phyloP scores from a whole-genome alignment of 2,329 filamentous ascomycete species.

The Pseudohalonectria lignicola region DNA sequence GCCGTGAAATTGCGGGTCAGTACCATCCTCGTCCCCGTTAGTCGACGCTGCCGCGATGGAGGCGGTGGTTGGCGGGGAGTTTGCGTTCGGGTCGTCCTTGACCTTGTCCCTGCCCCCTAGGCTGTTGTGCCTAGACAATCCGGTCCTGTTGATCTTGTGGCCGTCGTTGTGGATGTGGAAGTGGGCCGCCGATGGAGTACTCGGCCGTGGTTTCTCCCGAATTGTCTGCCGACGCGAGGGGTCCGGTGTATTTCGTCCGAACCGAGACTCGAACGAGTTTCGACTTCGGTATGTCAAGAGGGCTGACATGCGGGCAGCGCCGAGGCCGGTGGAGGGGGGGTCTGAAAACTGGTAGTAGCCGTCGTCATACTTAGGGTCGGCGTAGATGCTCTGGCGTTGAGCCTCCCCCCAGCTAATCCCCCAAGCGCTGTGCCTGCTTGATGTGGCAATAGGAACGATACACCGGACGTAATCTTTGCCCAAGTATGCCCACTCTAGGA shows the following conservation, averaged over 20 bases:
- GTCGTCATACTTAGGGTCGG: slow-evolving; percentile 95
- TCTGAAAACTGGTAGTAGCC: slow-evolving; percentile 87
- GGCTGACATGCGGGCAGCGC: slow-evolving; percentile 92
- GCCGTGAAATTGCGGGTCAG: slow-evolving; percentile 12
- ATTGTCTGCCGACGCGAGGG: slow-evolving; percentile 75
- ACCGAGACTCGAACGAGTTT: slow-evolving; percentile 92
- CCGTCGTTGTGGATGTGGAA: slow-evolving; percentile 79
- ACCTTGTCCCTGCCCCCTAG: slow-evolving; percentile 7
- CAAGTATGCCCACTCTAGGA: slow-evolving; percentile 86
- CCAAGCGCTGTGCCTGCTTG: slow-evolving; percentile 77
- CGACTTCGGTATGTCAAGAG: slow-evolving; percentile 91
- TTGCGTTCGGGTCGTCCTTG: background rate
- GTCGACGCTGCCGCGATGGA: background rate
- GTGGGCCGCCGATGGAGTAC: slow-evolving; percentile 53
- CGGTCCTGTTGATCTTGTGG: slow-evolving; percentile 49
- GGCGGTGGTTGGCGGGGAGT: background rate
- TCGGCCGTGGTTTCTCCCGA: slow-evolving; percentile 49
- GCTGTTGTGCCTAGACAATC: slow-evolving; percentile 36
- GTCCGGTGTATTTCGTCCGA: slow-evolving; percentile 87
- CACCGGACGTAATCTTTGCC: slow-evolving; percentile 74
- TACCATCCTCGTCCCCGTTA: slow-evolving; percentile 7
- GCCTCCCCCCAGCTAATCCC: slow-evolving; percentile 87
- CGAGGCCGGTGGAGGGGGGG: slow-evolving; percentile 75
- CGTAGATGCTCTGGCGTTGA: slow-evolving; percentile 88
- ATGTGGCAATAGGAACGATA: slow-evolving; percentile 77